Percentiles rank a stretch among this genome's conserved stretches.
Evolutionary conservation across 345 rosid species (phyloP).

Genomic region (Populus pruinosa): DNA sequence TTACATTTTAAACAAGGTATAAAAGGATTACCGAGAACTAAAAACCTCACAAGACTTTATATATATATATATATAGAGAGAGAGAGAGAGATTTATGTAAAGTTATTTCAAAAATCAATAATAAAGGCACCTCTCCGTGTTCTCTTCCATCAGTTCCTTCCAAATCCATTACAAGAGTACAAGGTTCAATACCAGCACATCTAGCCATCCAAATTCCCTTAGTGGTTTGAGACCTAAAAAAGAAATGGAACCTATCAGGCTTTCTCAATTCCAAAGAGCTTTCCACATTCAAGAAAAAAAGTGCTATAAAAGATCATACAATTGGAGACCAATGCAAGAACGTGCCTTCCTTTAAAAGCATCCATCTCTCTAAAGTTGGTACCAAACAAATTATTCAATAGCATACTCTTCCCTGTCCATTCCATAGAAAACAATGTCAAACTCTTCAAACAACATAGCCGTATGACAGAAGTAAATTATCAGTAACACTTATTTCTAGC

Average conservation of each 20-base stretch:
- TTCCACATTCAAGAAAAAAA: background rate
- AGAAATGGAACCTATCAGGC: background rate
- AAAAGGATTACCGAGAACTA: background rate
- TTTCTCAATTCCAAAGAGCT: background rate
- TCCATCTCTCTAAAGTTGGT: slow-evolving; percentile 99
- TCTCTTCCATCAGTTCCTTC: slow-evolving; percentile 99
- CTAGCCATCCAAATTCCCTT: slow-evolving; percentile 96
- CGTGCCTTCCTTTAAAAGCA: slow-evolving; percentile 94
- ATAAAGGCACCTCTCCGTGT: slow-evolving; percentile 82
- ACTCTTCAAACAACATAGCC: background rate
- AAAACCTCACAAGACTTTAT: background rate
- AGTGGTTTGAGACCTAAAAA: slow-evolving; percentile 87
- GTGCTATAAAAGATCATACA: slow-evolving; percentile 5
- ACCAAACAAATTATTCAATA: slow-evolving; percentile 77
- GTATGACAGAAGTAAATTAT: background rate
- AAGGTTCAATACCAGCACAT: slow-evolving; percentile 88
- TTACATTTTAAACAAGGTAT: background rate
- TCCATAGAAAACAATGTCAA: slow-evolving; percentile 29
- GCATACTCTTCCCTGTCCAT: slow-evolving; percentile 89
- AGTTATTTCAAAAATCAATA: background rate
- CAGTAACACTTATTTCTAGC: background rate
- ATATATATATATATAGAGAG: too few species aligned
- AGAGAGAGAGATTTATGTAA: background rate
- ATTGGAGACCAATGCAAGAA: slow-evolving; percentile 13
- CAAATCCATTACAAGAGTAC: slow-evolving; percentile 93